A percentile compares a stretch with the other conserved stretches of the same genome.
Conservation (phyloP, 148 eudicot species). For the Silene conica region DNA sequence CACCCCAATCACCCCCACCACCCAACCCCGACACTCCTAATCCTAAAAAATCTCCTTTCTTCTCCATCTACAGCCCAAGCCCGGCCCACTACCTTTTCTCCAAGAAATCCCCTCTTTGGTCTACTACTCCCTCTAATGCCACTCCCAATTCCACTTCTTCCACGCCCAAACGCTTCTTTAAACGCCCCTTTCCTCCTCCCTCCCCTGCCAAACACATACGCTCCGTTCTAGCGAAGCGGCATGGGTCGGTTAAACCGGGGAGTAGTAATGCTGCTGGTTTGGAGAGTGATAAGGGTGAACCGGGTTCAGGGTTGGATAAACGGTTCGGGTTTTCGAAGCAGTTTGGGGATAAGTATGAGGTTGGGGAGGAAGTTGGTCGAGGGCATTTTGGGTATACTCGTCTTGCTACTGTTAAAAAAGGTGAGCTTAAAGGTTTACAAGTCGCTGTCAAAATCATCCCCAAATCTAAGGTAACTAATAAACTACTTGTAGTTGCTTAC, state of each 20-base stretch:
- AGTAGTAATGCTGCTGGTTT: conserved; percentile 25
- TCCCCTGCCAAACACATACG: conserved; percentile 90
- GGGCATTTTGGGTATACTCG: conserved; percentile 98
- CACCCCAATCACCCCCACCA: not conserved
- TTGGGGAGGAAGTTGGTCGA: conserved; percentile 93
- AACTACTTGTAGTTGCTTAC: not conserved
- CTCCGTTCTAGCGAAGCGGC: conserved; percentile 56
- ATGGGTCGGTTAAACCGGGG: conserved; percentile 64
- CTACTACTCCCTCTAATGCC: conserved; percentile 15
- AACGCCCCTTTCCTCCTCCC: conserved; percentile 36
- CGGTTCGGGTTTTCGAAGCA: conserved; percentile 76
- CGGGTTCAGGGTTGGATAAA: conserved; percentile 51
- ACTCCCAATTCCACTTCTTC: conserved; percentile 44
- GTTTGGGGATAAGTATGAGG: conserved; percentile 63
- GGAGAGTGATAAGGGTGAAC: conserved; percentile 22
- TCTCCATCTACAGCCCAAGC: conserved; percentile 71
- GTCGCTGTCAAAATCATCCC: conserved; percentile 93
- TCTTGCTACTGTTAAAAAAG: conserved; percentile 65
- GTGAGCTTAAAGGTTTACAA: conserved; percentile 64
- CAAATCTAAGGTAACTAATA: conserved; percentile 56
- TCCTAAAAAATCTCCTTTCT: conserved; percentile 62
- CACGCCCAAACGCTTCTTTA: conserved; percentile 62
- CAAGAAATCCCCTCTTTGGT: conserved; percentile 62
- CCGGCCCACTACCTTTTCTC: conserved; percentile 70
- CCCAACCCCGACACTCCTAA: conserved; percentile 15